These are phyloP conservation scores for Lecanosticta acicola DNA, from an alignment of 2,329 filamentous ascomycete species.

Conservation along the genomic window DNA sequence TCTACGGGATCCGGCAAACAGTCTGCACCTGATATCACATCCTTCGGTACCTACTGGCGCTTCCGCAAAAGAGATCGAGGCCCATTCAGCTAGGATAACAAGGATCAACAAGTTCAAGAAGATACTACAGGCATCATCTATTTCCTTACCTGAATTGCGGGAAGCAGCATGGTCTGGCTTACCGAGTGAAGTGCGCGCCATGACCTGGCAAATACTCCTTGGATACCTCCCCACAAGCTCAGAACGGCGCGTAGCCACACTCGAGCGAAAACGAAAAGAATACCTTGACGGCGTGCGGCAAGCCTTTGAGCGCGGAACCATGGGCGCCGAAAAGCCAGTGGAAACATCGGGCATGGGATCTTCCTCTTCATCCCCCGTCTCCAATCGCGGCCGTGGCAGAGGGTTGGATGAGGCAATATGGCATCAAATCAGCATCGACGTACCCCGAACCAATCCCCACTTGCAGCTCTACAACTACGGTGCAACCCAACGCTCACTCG, in stretches of 20 bases:
- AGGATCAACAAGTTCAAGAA: constrained; percentile 99
- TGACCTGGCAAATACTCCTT: constrained; percentile 96
- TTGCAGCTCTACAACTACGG: constrained; percentile 93
- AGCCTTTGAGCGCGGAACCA: constrained; percentile 54
- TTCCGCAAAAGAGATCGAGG: constrained; percentile 75
- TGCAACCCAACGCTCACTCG: constrained; percentile 87
- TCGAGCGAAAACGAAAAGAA: constrained; percentile 93
- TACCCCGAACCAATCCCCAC: constrained; percentile 92
- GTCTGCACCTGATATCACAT: constrained; percentile 88
- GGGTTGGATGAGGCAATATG: constrained; percentile 95
- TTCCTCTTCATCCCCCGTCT: constrained; percentile 35
- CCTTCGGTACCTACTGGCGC: constrained; percentile 67
- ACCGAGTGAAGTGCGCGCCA: constrained; percentile 89
- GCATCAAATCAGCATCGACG: constrained; percentile 99
- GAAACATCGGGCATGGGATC: constrained; percentile 51
- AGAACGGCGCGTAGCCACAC: constrained; percentile 78
- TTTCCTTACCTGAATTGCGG: constrained; percentile 76
- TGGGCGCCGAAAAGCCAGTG: constrained; percentile 33
- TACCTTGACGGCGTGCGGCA: constrained; percentile 84
- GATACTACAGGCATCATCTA: constrained; percentile 85
- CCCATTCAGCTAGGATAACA: constrained; percentile 77
- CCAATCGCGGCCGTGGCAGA: constrained; percentile 57
- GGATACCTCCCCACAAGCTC: constrained; percentile 97
- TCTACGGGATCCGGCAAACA: constrained; percentile 77
- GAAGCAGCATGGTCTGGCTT: constrained; percentile 89